Conservation (phyloP, 2,329 filamentous ascomycete genomes). For the Alternaria sp. region DNA sequence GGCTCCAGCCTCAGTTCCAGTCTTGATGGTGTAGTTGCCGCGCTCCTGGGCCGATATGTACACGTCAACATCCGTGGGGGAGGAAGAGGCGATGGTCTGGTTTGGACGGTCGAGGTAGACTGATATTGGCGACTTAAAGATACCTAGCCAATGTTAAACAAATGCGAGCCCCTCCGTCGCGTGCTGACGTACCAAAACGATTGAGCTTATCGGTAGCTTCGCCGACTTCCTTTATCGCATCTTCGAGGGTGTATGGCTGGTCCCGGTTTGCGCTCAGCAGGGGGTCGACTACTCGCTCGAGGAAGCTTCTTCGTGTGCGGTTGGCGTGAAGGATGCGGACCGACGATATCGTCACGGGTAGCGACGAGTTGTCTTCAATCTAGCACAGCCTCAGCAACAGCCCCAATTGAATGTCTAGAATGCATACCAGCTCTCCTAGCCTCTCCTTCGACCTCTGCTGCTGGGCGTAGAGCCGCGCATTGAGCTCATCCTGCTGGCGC, state of each 20-base stretch:
- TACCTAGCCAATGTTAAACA: conserved; percentile 62
- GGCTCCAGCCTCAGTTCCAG: conserved; percentile 92
- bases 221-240: conserved; percentile 74
- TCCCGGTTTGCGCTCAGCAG: conserved; percentile 72
- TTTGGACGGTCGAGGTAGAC: conserved; percentile 82
- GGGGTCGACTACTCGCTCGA: conserved; percentile 80
- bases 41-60: conserved; percentile 80
- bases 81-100: conserved; percentile 70
- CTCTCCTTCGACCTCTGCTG: conserved; percentile 68
- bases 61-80: conserved; percentile 80
- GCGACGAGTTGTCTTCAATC: conserved; percentile 81
- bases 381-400: conserved; percentile 43
- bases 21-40: conserved; percentile 85
- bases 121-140: conserved; percentile 83
- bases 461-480: conserved; percentile 63
- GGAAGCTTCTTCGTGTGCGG: conserved; percentile 83
- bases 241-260: conserved; percentile 76
- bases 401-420: conserved; percentile 3
- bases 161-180: not conserved
- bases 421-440: conserved; percentile 68
- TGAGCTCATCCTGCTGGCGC: conserved; percentile 65
- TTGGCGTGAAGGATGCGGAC: conserved; percentile 82
- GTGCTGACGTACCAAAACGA: conserved; percentile 69
- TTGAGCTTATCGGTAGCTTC: conserved; percentile 75
- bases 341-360: conserved; percentile 86